Base-by-base conservation (phyloP, 2,329 filamentous ascomycete genomes). In the Intubia oerlemansii region DNA sequence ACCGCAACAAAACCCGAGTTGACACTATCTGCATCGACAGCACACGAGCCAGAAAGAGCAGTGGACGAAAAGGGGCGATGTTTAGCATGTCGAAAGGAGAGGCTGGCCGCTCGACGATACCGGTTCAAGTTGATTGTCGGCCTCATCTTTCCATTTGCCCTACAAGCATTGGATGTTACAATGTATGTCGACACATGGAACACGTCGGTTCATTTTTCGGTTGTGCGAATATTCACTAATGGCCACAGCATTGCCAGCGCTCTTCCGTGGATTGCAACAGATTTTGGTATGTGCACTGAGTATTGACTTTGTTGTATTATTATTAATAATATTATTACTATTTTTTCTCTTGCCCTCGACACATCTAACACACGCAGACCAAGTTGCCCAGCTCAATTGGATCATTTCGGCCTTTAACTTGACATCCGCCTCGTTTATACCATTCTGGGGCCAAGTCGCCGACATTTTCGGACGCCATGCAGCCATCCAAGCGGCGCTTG, bases 381-480 rank as follows among this genome's bases (percentile, higher is more conserved):
- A 66, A 40, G 42, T 66, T 5, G 54, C 60, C 12, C 60, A 71
- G 38, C 53, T 73, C 3, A 75, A 72, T 41, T 76, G 69, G 68
- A 72, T 79, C 40, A 62, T 76, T 12, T 70, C 71, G 0, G 56
- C 68, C 6, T 78, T 75, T 46, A 76, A 69, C 29, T 51, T 79
- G 10, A 71, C 68, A 1, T 65, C 66, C 0, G 69, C 71, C 2
- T 62, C 69, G 2, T 76, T 75, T 37, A 67, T 76, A 7, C 70
- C 70, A 4, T 60, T 64, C 29, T 75, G 68, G 49, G 66, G 63
- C 2, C 69, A 75, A 38, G 53, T 70, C 25, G 59, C 66, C 11
- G 66, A 77, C 37, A 57, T 75, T 17, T 74, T 71, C 38, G 71
- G 71, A 11, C 59, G 71, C 3, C 62, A 74, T 41, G 50, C 49